phyloP scores from a whole-genome alignment of 352 stramenopile species.

The Nothophytophthora sp. region DNA sequence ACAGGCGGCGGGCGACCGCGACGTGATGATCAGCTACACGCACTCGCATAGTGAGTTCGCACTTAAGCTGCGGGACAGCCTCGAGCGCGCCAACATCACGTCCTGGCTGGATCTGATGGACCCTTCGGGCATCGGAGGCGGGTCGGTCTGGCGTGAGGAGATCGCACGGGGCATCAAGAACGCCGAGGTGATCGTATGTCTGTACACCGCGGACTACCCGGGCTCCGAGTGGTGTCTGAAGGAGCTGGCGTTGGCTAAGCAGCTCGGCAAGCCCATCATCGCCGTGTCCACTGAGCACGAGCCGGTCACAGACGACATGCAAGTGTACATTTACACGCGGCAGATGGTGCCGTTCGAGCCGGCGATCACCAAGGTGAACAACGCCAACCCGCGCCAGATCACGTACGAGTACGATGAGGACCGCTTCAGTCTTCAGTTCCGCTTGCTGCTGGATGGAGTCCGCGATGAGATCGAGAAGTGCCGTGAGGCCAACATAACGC shows the following conservation, averaged over 20 bases:
- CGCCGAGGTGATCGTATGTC: conserved; percentile 65
- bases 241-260: conserved; percentile 75
- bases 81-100: conserved; percentile 77
- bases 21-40: conserved; percentile 91
- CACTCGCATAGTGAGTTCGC: conserved; percentile 81
- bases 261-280: conserved; percentile 65
- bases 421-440: conserved; percentile 56
- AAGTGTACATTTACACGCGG: conserved; percentile 85
- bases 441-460: conserved; percentile 67
- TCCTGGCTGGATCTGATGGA: conserved; percentile 85
- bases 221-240: conserved; percentile 81
- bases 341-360: conserved; percentile 84
- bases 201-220: conserved; percentile 77
- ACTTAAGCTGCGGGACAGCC: conserved; percentile 60
- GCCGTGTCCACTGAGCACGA: conserved; percentile 64
- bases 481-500: conserved; percentile 50
- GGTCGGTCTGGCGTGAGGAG: conserved; percentile 80
- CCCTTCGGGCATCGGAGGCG: conserved; percentile 75
- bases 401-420: conserved; percentile 70
- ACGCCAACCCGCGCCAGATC: conserved; percentile 54
- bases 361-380: conserved; percentile 60
- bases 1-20: conserved; percentile 67
- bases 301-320: conserved; percentile 67
- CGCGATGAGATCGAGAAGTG: conserved; percentile 77
- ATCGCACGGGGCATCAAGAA: conserved; percentile 82